Conservation (phyloP, 2,329 filamentous ascomycete species). For the Rutstroemia sp. region DNA sequence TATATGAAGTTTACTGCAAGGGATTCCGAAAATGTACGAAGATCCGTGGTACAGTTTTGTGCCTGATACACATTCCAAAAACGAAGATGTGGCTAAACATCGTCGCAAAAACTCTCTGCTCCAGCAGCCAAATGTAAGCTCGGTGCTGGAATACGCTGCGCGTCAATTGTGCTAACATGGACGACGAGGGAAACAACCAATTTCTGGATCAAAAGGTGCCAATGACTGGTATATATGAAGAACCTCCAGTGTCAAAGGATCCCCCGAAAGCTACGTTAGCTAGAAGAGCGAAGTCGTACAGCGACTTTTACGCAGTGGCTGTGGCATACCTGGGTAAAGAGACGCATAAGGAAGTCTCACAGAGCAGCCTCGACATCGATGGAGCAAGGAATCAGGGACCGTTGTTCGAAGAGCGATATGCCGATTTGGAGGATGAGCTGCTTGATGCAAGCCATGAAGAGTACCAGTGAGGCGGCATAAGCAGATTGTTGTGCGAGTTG, state of each 20-base stretch:
- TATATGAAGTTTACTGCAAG: background rate
- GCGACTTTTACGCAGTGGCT: conserved; percentile 64
- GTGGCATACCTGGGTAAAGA: conserved; percentile 48
- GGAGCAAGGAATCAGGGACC: conserved; percentile 40
- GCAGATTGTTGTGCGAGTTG: background rate
- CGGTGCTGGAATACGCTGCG: conserved; percentile 21
- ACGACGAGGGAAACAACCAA: conserved; percentile 42
- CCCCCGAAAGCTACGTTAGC: conserved; percentile 60
- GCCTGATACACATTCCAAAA: conserved; percentile 50
- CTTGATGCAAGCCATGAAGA: conserved; percentile 77
- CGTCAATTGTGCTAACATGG: conserved; percentile 29
- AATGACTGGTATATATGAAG: conserved; percentile 52
- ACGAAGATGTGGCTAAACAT: conserved; percentile 44
- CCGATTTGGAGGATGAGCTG: conserved; percentile 55
- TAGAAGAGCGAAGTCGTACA: conserved; percentile 68
- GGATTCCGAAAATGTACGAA: conserved; percentile 57
- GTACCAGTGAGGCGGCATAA: conserved; percentile 55
- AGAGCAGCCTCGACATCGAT: conserved; percentile 20
- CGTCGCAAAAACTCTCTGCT: conserved; percentile 63
- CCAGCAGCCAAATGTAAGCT: conserved; percentile 53
- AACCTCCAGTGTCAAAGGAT: conserved; percentile 44
- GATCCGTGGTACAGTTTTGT: conserved; percentile 80
- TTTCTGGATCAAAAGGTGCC: conserved; percentile 45
- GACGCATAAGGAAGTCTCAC: conserved; percentile 21
- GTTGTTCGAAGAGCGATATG: conserved; percentile 48